Evolutionary conservation across 1,139 yeast species (phyloP).

Genomic region (Trichomonascaceae sp.): DNA sequence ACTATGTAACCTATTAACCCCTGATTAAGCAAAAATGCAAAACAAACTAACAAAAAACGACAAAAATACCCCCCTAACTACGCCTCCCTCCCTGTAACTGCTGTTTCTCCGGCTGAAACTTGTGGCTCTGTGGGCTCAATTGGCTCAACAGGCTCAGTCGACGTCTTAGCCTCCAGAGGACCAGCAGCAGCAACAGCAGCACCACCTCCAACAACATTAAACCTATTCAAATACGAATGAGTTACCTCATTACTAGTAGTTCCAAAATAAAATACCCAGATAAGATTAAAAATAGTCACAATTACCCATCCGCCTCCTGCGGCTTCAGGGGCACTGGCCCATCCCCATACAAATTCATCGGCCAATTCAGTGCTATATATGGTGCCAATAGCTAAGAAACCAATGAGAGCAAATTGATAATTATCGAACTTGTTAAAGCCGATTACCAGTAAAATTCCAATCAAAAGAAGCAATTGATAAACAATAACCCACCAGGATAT

Average conservation of each 20-base stretch:
- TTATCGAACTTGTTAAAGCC: slow-evolving; percentile 62
- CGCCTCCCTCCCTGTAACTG: not conserved
- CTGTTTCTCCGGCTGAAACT: not conserved
- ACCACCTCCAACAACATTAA: not conserved
- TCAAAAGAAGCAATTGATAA: slow-evolving; percentile 59
- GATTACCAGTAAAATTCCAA: slow-evolving; percentile 53
- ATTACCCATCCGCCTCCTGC: slow-evolving; percentile 91
- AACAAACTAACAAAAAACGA: not conserved
- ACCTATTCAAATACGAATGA: not conserved
- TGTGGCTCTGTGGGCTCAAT: not conserved
- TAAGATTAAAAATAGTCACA: slow-evolving; percentile 62
- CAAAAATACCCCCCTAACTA: not conserved
- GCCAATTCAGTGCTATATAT: slow-evolving; percentile 79
- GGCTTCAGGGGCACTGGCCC: slow-evolving; percentile 64
- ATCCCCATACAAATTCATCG: slow-evolving; percentile 66
- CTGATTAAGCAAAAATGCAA: too few relatives aligned
- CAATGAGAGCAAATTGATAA: slow-evolving; percentile 57
- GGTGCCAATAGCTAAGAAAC: slow-evolving; percentile 58
- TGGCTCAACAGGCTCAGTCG: not conserved
- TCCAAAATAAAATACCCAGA: slow-evolving; percentile 81
- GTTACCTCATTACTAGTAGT: slow-evolving; percentile 45
- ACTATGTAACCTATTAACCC: too few relatives aligned
- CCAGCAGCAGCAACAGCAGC: not conserved
- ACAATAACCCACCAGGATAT: slow-evolving; percentile 99
- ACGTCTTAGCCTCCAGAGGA: not conserved